A percentile compares a stretch with the other conserved stretches of the same genome.
phyloP scores from a whole-genome alignment of 73 alveolate genomes.

The Paramecium caudatum region DNA sequence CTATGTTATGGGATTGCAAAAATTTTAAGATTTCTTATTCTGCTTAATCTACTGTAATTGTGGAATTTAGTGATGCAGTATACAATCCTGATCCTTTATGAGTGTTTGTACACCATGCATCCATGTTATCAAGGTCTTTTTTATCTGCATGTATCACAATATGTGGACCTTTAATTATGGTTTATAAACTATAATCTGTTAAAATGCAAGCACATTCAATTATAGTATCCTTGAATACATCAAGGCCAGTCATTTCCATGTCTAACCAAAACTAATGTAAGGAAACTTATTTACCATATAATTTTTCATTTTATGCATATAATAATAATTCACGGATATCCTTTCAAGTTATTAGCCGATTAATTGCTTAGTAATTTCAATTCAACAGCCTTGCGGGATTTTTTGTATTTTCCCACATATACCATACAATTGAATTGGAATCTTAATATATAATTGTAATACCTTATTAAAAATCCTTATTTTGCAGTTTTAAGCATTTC shows the following conservation, averaged over 20 bases:
- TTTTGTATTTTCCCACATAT: constrained; percentile 87
- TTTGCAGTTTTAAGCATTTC: constrained; percentile 76
- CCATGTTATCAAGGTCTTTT: constrained; percentile 79
- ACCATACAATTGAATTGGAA: constrained; percentile 82
- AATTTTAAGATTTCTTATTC: constrained; percentile 80
- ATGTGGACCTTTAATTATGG: constrained; percentile 82
- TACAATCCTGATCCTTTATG: constrained; percentile 86
- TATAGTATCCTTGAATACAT: constrained; percentile 73
- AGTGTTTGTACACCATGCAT: constrained; percentile 85
- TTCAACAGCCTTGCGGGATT: constrained; percentile 86
- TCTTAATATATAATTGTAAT: constrained; percentile 72
- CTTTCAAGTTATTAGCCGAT: constrained; percentile 2
- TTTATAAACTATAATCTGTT: constrained; percentile 80
- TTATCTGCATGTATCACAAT: constrained; percentile 80
- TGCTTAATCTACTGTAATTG: constrained; percentile 80
- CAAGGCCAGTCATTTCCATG: constrained; percentile 87
- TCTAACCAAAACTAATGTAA: constrained; percentile 82
- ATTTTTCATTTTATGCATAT: neutral
- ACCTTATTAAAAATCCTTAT: constrained; percentile 61
- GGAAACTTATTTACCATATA: neutral
- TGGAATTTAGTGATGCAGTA: constrained; percentile 71
- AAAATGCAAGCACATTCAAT: constrained; percentile 86
- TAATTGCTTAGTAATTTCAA: constrained; percentile 64
- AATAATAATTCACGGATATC: neutral
- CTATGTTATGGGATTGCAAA: constrained; percentile 67